Base-by-base conservation (phyloP, 495 filamentous ascomycete genomes). In the Hamigera avellanea region DNA sequence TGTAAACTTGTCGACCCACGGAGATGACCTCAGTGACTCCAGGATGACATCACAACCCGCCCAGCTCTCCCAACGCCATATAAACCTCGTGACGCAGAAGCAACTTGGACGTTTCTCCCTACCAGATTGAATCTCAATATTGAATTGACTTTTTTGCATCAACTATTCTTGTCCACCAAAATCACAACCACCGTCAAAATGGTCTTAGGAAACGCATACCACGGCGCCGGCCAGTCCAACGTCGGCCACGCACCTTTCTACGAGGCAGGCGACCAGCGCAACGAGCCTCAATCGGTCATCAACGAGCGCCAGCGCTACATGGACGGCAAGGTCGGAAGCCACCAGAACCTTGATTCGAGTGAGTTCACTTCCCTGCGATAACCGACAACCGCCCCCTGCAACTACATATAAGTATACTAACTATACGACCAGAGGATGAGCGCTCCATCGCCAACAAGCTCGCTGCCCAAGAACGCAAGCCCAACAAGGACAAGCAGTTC, bases 391-490 rank as follows among this genome's bases (percentile, higher is more conserved):
- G n/a, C n/a, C n/a, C n/a, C n/a, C n/a, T n/a, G n/a, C n/a, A n/a
- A n/a, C n/a, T n/a, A n/a, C n/a, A n/a, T n/a, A n/a, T n/a, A 18
- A 15, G 18, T 32, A 14, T 32, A 32, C 40, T 13, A 27, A 21
- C 25, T 21, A 37, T 8, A 34, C n/a, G n/a, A n/a, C 6, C 37
- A 86, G 80, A 93, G 72, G 84, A 89, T 50, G 59, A 84, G 48
- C 71, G 85, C 45, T 73, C 80, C 19, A 87, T 93, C 45, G 79
- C 78, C 43, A 86, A 87, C 67, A 79, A 75, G 49, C 67, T 86
- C 18, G 81, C 66, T 6, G 69, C 75, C 8, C 78, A 82, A 46
- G 39, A 29, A 55, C 63, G 43, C 52, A 73, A 62, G 47, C 17
- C 32, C 8, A 36, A 67, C 56, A 41, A 50, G 18, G 48, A 66